These are phyloP conservation scores for Vitis cinerea DNA, from an alignment of 164 flowering plant species.

Conservation along the genomic window DNA sequence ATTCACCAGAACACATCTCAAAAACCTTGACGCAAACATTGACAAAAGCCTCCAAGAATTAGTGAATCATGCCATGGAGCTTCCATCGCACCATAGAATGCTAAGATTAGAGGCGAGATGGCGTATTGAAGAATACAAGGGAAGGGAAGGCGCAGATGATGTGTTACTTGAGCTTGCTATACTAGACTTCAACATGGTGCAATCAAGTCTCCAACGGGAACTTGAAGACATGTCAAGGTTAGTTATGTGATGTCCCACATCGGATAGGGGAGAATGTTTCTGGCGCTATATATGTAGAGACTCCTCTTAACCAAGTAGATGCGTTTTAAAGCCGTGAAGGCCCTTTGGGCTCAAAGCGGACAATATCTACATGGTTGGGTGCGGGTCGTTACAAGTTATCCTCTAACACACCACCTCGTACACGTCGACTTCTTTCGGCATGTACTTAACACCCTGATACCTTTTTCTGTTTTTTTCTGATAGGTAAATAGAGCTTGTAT, in stretches of 20 bases:
- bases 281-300: no score
- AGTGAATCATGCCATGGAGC: slow-evolving; percentile 24
- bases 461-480: no score
- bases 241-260: neutral
- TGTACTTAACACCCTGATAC: no score
- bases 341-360: no score
- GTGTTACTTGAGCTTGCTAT: slow-evolving; percentile 25
- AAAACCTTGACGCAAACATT: neutral
- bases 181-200: slow-evolving; percentile 32
- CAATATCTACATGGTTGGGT: no score
- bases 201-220: slow-evolving; percentile 21
- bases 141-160: slow-evolving; percentile 4
- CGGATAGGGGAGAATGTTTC: no score
- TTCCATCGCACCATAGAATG: slow-evolving; percentile 24
- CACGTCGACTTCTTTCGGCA: no score
- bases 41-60: neutral
- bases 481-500: no score
- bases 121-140: slow-evolving; percentile 19
- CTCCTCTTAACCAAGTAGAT: no score
- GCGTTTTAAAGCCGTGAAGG: no score
- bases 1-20: slow-evolving; percentile 20
- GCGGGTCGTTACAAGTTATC: no score
- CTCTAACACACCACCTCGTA: no score
- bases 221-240: slow-evolving; percentile 31
- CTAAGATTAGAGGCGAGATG: slow-evolving; percentile 22